These are phyloP conservation scores for Crotalaria pallida DNA, from an alignment of 306 rosid genomes.

Conservation along the genomic window DNA sequence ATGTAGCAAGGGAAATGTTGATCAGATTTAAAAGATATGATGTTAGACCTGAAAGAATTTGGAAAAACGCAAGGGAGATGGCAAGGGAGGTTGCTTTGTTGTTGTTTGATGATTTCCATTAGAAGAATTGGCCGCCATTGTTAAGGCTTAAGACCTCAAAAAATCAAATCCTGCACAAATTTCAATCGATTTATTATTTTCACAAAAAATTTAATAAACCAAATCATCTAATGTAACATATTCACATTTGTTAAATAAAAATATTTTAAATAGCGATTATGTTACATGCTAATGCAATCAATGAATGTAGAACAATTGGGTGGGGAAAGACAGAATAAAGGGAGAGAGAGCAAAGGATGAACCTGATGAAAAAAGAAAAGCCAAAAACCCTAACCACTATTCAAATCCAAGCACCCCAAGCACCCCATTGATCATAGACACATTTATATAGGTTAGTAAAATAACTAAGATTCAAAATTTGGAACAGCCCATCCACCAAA, in stretches of 20 bases:
- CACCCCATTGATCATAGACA: constrained; percentile 15
- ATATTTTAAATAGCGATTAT: too few relatives aligned
- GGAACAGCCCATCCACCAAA: constrained; percentile 23
- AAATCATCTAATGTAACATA: not conserved
- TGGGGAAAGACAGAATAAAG: not conserved
- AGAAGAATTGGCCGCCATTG: constrained; percentile 46
- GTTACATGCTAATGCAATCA: too few relatives aligned
- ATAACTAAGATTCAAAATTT: not conserved
- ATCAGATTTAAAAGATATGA: not conserved
- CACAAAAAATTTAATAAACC: not conserved
- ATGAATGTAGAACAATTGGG: too few relatives aligned
- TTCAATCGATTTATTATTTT: not conserved
- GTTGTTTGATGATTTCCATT: constrained; percentile 46
- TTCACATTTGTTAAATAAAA: not conserved
- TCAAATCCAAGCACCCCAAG: constrained; percentile 26
- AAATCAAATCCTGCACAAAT: constrained; percentile 19
- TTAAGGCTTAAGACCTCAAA: constrained; percentile 11
- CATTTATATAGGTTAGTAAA: constrained; percentile 28
- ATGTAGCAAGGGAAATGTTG: not conserved
- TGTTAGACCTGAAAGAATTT: constrained; percentile 58
- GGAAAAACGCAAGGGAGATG: constrained; percentile 70
- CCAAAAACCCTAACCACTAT: constrained; percentile 30
- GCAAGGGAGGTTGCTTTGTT: constrained; percentile 58
- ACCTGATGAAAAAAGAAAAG: constrained; percentile 20
- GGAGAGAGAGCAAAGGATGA: not conserved